phyloP scores from a whole-genome alignment of 2,329 filamentous ascomycete genomes.

The Phaeosphaeria sp. region DNA sequence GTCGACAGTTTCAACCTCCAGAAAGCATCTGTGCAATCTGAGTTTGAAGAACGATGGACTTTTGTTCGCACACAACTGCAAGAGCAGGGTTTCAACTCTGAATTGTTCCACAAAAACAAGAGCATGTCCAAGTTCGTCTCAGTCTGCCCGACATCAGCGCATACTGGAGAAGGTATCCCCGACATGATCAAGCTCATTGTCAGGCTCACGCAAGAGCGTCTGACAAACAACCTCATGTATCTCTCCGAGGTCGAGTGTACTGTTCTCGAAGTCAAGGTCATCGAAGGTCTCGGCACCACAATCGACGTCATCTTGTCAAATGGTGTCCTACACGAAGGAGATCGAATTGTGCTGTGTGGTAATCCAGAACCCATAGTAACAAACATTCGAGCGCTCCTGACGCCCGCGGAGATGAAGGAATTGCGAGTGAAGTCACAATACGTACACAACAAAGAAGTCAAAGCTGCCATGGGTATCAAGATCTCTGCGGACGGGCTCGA shows the following conservation, averaged over 20 bases:
- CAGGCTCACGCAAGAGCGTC: slow-evolving; percentile 92
- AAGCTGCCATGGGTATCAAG: slow-evolving; percentile 97
- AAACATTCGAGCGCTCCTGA: slow-evolving; percentile 92
- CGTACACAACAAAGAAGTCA: slow-evolving; percentile 99
- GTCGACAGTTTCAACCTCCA: slow-evolving; percentile 88
- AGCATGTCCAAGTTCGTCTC: slow-evolving; percentile 94
- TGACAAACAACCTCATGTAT: slow-evolving; percentile 98
- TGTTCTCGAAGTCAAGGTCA: slow-evolving; percentile 97
- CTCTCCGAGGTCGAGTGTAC: slow-evolving; percentile 97
- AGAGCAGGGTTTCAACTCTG: slow-evolving; percentile 97
- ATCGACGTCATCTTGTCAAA: slow-evolving; percentile 98
- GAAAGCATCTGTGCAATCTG: slow-evolving; percentile 90
- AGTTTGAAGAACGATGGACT: slow-evolving; percentile 88
- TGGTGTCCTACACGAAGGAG: slow-evolving; percentile 91
- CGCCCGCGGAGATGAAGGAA: slow-evolving; percentile 90
- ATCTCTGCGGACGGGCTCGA: slow-evolving; percentile 96
- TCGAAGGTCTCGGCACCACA: slow-evolving; percentile 97
- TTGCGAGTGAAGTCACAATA: slow-evolving; percentile 94
- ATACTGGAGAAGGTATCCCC: slow-evolving; percentile 98
- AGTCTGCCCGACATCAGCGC: slow-evolving; percentile 94
- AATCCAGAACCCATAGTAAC: slow-evolving; percentile 96
- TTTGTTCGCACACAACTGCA: slow-evolving; percentile 93
- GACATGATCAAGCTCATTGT: slow-evolving; percentile 98
- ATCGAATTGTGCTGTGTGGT: slow-evolving; percentile 93
- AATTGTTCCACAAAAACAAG: slow-evolving; percentile 97